Evolutionary conservation across 225 moss, liverwort and hornwort genomes (phyloP), one percentile per base, ranked within the genome.

Genomic region (Sphagnum contortum): DNA sequence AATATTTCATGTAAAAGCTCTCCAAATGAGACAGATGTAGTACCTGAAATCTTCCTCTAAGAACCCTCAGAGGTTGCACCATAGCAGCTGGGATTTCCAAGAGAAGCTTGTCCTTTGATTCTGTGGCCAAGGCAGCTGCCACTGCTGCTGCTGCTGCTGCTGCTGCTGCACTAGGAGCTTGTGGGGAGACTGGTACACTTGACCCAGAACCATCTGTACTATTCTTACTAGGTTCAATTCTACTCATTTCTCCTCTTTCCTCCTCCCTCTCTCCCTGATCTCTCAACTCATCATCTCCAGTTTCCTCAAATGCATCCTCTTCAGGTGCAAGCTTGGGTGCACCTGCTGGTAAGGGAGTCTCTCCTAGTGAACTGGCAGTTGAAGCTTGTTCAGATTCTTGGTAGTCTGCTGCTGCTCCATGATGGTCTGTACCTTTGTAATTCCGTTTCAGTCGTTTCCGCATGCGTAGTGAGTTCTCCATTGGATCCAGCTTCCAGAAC

Each of bases 21-120:
- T 52, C 52, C 52, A 52, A 52, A 6, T 5, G 52, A 29, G 29
- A 29, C 29, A 29, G 29, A 29, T 29, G 29, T 29, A 29, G 29
- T 86, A 98, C 98, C 83, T 98, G 93, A 56, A 98, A 93, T 87
- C 91, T 89, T 86, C 98, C 98, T 79, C 93, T 82, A 76, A 84
- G 74, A 9, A 91, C 65, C 84, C 87, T 89, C 57, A 87, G 72
- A 6, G 91, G 81, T 72, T 93, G 93, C 79, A 98, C 86, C 87
- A 98, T 86, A 59, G 85, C 83, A 50, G 75, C 93, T 59, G 90
- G 89, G 61, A 91, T 78, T 77, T 98, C 98, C 70, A 98, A 48
- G 53, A 98, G 71, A 14, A 93, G 60, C 70, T 84, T 88, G 75
- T 98, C 98, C 70, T 81, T 98, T 2, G 91, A 82, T 60, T 93